Conservation (phyloP, 768 basidiomycete species). For the Pisolithus albus region DNA sequence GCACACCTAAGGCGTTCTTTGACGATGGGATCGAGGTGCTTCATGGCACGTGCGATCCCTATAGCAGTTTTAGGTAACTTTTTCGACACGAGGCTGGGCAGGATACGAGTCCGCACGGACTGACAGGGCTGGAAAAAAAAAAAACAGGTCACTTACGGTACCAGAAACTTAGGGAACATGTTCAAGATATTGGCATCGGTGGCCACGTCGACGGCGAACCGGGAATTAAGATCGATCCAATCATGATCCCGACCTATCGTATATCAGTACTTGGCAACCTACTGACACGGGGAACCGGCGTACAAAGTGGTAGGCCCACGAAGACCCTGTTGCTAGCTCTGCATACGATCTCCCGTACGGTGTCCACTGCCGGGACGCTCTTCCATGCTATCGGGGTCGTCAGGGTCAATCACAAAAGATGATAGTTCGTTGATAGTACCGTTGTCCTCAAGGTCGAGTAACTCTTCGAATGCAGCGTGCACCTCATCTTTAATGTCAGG, state of each 20-base stretch:
- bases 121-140: no score
- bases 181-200: conserved; percentile 13
- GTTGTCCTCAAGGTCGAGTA: conserved; percentile 20
- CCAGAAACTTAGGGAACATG: conserved; percentile 28
- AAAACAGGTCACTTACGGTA: conserved; percentile 18
- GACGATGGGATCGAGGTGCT: no score
- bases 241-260: no score
- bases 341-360: conserved; percentile 30
- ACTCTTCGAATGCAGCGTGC: conserved; percentile 31
- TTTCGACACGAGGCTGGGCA: no score
- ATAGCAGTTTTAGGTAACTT: no score
- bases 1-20: no score
- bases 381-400: conserved; percentile 33
- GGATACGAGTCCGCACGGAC: no score
- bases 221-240: conserved; percentile 27
- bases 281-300: neutral
- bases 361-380: conserved; percentile 19
- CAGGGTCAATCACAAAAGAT: neutral
- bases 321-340: conserved; percentile 41
- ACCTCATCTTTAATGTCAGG: conserved; percentile 42
- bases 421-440: conserved; percentile 6
- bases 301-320: conserved; percentile 45
- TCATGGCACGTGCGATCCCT: no score
- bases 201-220: conserved; percentile 25
- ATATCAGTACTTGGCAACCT: no score